Conservation (phyloP, 2,329 filamentous ascomycete species). For the Phaeosphaeria sp. region DNA sequence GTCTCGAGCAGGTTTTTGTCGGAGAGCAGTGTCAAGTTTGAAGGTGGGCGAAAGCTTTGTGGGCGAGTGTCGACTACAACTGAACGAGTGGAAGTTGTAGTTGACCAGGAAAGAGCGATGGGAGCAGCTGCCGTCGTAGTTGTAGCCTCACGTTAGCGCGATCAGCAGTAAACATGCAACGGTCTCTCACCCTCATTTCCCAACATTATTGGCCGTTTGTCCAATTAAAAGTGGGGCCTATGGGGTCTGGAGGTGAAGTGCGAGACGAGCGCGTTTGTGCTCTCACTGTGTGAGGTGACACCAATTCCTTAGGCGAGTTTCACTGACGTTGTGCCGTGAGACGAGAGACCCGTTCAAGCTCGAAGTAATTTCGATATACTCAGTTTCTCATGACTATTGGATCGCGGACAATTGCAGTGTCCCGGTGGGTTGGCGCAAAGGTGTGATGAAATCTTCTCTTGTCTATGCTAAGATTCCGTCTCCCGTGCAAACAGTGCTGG, state of each 20-base stretch:
- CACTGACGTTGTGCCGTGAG: background rate
- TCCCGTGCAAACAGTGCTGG: background rate
- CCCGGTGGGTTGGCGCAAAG: background rate
- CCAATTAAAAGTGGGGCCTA: background rate
- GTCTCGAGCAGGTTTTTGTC: background rate
- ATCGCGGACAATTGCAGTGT: background rate
- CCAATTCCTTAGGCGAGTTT: conserved; percentile 5
- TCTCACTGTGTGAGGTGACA: conserved; percentile 3
- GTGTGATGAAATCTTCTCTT: background rate
- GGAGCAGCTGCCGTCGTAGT: background rate
- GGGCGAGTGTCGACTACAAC: background rate
- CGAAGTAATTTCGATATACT: background rate
- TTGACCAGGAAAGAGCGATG: background rate
- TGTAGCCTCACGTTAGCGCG: background rate
- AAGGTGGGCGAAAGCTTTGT: background rate
- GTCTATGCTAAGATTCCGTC: background rate
- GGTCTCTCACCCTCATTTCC: background rate
- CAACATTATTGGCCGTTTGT: background rate
- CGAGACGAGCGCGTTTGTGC: conserved; percentile 16
- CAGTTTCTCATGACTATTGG: background rate
- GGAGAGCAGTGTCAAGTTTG: background rate
- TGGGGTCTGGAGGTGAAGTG: conserved; percentile 8
- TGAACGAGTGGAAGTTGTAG: background rate
- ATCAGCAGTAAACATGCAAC: conserved; percentile 3
- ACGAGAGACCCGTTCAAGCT: background rate